Evolutionary conservation across 805 yeast species (phyloP).

Genomic region (Teunomyces funiuensis): DNA sequence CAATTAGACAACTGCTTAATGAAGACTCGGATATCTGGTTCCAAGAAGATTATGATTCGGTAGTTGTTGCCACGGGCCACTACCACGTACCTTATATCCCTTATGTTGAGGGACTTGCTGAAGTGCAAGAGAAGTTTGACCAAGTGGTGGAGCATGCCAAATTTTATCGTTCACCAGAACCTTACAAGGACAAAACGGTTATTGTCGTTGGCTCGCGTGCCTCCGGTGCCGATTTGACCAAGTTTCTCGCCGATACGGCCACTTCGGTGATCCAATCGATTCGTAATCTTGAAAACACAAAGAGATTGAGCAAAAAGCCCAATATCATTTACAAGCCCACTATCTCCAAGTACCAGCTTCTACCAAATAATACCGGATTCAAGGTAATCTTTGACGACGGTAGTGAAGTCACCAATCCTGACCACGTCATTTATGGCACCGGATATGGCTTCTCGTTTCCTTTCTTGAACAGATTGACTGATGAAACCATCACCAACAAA

Average conservation of each 20-base stretch:
- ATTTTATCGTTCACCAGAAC: constrained; percentile 33
- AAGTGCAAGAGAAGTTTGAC: constrained; percentile 30
- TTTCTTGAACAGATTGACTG: constrained; percentile 40
- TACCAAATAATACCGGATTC: constrained; percentile 23
- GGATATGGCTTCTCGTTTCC: constrained; percentile 73
- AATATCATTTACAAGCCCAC: constrained; percentile 25
- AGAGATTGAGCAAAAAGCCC: constrained; percentile 8
- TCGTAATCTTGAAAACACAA: constrained; percentile 15
- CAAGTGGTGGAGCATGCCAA: constrained; percentile 44
- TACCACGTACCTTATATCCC: constrained; percentile 49
- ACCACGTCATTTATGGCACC: constrained; percentile 65
- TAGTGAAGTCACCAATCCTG: constrained; percentile 44
- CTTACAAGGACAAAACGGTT: constrained; percentile 35
- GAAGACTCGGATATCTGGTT: constrained; percentile 35
- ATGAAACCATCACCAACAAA: constrained; percentile 30
- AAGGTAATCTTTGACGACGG: constrained; percentile 52
- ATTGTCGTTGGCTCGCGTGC: constrained; percentile 29
- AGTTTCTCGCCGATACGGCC: constrained; percentile 23
- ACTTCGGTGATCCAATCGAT: constrained; percentile 28
- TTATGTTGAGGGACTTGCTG: constrained; percentile 37
- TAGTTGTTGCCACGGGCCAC: constrained; percentile 49
- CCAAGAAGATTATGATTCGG: constrained; percentile 38
- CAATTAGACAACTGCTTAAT: constrained; percentile 24
- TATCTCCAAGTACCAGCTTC: constrained; percentile 17
- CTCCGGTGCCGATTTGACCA: constrained; percentile 31